These are phyloP conservation scores for Trypanosoma theileri DNA, from an alignment of 208 protist species.

Conservation along the genomic window DNA sequence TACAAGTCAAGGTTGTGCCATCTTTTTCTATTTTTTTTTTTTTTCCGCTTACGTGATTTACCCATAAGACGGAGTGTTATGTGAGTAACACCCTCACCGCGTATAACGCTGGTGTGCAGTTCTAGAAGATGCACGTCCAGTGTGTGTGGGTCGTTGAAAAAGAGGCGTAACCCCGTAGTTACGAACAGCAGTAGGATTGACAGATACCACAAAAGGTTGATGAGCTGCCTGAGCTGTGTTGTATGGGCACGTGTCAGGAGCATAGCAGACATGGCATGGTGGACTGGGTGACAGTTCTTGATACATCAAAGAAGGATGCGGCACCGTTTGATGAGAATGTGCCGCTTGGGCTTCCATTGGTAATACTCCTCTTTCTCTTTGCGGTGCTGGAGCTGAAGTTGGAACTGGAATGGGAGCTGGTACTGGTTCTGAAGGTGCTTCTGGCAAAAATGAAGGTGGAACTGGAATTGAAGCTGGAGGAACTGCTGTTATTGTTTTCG, in stretches of 20 bases:
- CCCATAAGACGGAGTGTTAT: too few species aligned
- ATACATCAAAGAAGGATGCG: conserved; percentile 43
- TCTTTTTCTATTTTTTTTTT: too few species aligned
- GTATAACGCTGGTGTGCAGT: background rate
- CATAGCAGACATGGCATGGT: conserved; percentile 78
- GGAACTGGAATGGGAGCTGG: too few species aligned
- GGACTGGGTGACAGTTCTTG: conserved; percentile 32
- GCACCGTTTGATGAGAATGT: conserved; percentile 13
- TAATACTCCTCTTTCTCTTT: too few species aligned
- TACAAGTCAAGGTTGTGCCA: too few species aligned
- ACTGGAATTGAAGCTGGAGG: background rate
- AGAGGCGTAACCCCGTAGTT: conserved; percentile 26
- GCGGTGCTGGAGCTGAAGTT: too few species aligned
- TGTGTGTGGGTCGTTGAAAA: conserved; percentile 9
- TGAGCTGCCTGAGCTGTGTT: conserved; percentile 22
- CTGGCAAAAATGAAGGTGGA: too few species aligned
- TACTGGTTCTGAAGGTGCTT: too few species aligned
- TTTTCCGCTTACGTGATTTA: too few species aligned
- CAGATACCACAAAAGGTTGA: conserved; percentile 71
- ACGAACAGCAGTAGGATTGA: conserved; percentile 32
- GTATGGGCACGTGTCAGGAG: conserved; percentile 39
- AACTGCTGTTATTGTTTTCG: background rate
- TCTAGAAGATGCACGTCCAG: background rate
- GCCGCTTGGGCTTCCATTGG: background rate
- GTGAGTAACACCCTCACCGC: background rate